Evolutionary conservation across 2,329 filamentous ascomycete species (phyloP), one percentile per base, ranked within the genome.

Genomic region (Aspergillus vadensis): DNA sequence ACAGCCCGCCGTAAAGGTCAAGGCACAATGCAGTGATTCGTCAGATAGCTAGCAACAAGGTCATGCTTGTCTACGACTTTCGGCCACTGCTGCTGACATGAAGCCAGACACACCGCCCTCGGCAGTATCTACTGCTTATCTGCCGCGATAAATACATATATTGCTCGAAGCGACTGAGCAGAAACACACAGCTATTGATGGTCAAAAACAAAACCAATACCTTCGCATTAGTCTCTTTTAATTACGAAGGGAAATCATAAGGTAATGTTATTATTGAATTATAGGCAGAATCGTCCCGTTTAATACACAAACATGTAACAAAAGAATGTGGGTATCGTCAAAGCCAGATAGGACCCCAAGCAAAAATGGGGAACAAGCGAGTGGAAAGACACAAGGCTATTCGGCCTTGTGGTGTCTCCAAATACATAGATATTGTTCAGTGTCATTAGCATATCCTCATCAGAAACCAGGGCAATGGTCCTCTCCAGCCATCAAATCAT

Each of bases 291-390:
- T 14, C 12, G 32, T 36, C 10, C 32, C 32, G 32, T 36, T 36
- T 25, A 38, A 38, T 21, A 19, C 25, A 55, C 47, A 58, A 50
- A 10, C 44, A 58, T 17, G 17, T 60, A 49, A 53, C 62, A 55
- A 65, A 71, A 69, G 67, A 72, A 67, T 63, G 70, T 69, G 72
- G 73, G 72, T 75, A 75, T 75, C 71, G 66, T 71, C 61, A 64
- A 36, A 55, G 21, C 43, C 39, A 55, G 25, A 27, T 59, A 59
- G 58, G 55, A 64, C 41, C 55, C 57, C 65, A 65, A 68, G 60
- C 32, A 14, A 36, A 2, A 58, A 60, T 65, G 62, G 66, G 52
- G 49, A 56, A 58, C 30, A 60, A 58, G 60, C 39, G 38, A 49
- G 23, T 38, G 36, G 14, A 55, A 38, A 59, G 61, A 57, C 49